Base-by-base conservation (phyloP, 495 filamentous ascomycete species). In the Echria macrotheca region DNA sequence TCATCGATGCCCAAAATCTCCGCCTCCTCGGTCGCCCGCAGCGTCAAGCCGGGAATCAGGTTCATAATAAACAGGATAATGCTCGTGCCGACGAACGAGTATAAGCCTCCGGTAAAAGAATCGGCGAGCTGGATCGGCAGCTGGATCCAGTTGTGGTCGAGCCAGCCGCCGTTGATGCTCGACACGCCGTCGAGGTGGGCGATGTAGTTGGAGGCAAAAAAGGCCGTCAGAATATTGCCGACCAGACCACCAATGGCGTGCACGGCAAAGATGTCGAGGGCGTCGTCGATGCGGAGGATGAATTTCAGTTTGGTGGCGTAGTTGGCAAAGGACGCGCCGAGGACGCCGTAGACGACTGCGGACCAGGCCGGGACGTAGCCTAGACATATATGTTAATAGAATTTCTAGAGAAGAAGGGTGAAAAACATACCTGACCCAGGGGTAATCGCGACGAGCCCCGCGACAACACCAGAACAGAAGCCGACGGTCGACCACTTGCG, bases 261-360 rank as follows among this genome's bases (percentile, higher is more conserved):
- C 25, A 91, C 91, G 32, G 91, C 90, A 54, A 95, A 95, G 70
- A 95, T 95, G 66, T 96, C 91, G 37, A 95, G 73, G 14, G 89
- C 87, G 65, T 96, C 91, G 59, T 97, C 91, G 52, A 94, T 82
- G 31, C 78, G 74, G 32, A 96, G 69, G 44, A 90, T 61, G 69
- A 91, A 97, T 73, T 97, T 97, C 57, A 97, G 77, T 74, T 97
- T 96, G 22, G 91, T 97, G 26, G 87, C 91, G 61, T 95, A 97
- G 68, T 97, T 97, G 77, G 89, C 91, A 33, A 85, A 82, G 39
- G 79, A 71, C 17, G 87, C 91, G 39, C 87, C 91, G 28, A 91
- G 78, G 36, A 94, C 75, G 49, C 91, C 91, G 61, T 85, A 96
- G 52, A 95, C 76, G 15, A 96, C 81, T n/a, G 91, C 88, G 3